A percentile compares a stretch with the other conserved stretches of the same genome.
Conservation (phyloP, 208 protist genomes). For the Herpetomonas samuelpessoai region DNA sequence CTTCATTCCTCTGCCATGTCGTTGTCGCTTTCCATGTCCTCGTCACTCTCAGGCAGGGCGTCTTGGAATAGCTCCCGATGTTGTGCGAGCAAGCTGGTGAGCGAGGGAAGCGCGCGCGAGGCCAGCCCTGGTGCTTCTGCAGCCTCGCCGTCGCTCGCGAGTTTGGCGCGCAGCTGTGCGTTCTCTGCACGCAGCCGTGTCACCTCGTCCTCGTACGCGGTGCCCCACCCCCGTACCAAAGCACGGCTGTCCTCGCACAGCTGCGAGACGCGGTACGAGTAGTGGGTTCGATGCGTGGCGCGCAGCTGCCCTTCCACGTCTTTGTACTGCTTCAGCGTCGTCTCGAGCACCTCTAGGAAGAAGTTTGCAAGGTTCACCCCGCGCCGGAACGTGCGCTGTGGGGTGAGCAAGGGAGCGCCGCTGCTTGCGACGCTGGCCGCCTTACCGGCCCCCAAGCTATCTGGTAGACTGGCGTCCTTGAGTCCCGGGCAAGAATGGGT, state of each 20-base stretch:
- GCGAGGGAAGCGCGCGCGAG: neutral
- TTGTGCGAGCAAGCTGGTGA: neutral
- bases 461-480: neutral
- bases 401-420: neutral
- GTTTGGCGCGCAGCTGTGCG: neutral
- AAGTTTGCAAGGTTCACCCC: neutral
- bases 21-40: too few species aligned
- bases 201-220: neutral
- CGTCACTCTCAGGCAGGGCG: neutral
- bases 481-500: too few species aligned
- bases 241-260: neutral
- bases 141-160: neutral
- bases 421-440: neutral
- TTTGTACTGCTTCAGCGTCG: conserved; percentile 11
- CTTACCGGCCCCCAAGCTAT: neutral
- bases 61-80: neutral
- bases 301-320: conserved; percentile 1
- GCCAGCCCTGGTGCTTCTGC: neutral
- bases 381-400: neutral
- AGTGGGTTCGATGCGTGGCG: neutral
- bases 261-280: neutral
- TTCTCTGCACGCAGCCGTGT: neutral
- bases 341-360: neutral
- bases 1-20: too few species aligned
- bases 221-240: neutral